Evolutionary conservation across 306 rosid genomes (phyloP).

Genomic region (Delonix regia): DNA sequence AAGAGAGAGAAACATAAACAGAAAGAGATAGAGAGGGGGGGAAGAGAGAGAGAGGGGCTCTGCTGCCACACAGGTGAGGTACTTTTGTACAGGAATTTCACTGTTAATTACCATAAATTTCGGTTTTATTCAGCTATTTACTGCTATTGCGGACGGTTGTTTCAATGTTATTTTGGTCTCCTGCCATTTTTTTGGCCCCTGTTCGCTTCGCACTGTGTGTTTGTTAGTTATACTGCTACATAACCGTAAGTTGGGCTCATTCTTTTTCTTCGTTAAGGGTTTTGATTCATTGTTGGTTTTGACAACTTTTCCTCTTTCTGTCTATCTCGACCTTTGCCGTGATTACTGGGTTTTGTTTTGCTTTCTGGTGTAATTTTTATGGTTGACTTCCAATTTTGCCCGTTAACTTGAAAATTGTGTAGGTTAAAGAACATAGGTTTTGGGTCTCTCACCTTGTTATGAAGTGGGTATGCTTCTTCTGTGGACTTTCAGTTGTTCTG

Average conservation of each 20-base stretch:
- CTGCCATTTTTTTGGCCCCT: background rate
- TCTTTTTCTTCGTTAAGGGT: conserved; percentile 16
- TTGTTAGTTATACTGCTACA: conserved; percentile 39
- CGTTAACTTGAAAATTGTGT: conserved; percentile 40
- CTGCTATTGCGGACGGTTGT: conserved; percentile 18
- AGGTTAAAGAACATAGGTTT: conserved; percentile 29
- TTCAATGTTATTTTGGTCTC: background rate
- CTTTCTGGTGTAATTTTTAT: conserved; percentile 29
- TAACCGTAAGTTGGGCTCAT: conserved; percentile 35
- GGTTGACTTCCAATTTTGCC: conserved; percentile 65
- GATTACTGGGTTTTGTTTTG: conserved; percentile 25
- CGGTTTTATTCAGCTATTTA: conserved; percentile 16
- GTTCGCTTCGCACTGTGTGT: conserved; percentile 28
- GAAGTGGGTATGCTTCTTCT: conserved; percentile 15
- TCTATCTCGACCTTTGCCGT: conserved; percentile 1
- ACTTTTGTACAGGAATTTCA: conserved; percentile 30
- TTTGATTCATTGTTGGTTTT: conserved; percentile 30
- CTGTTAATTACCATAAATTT: conserved; percentile 24
- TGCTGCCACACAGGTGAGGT: conserved; percentile 51
- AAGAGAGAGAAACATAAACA: conserved; percentile 32
- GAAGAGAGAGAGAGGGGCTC: conserved; percentile 44
- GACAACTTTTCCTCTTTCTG: background rate
- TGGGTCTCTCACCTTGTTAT: conserved; percentile 15
- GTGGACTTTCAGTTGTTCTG: background rate
- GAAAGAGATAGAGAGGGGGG: conserved; percentile 28